Evolutionary conservation across 768 basidiomycete genomes (phyloP).

Genomic region (Russula sp.): DNA sequence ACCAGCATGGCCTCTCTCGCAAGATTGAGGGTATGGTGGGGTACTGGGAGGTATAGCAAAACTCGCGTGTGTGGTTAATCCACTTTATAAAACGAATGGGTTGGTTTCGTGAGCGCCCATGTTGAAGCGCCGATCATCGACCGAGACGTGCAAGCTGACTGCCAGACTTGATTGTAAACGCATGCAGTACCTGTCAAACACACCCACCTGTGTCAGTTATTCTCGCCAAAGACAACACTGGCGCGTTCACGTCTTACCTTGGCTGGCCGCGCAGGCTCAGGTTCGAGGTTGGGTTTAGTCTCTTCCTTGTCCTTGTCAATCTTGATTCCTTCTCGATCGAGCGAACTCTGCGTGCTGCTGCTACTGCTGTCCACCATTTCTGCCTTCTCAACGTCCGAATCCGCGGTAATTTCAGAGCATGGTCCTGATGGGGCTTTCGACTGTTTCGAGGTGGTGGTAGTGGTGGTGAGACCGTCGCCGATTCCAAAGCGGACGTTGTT

Average conservation of each 20-base stretch:
- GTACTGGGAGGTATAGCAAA: constrained; percentile 12
- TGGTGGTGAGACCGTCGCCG: not conserved
- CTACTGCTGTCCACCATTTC: not conserved
- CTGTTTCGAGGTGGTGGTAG: not conserved
- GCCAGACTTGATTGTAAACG: constrained; percentile 19
- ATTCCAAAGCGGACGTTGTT: not conserved
- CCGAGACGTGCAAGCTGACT: constrained; percentile 15
- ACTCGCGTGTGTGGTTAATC: not conserved
- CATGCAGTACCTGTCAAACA: constrained; percentile 5
- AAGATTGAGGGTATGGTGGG: not conserved
- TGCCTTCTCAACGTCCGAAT: constrained; percentile 10
- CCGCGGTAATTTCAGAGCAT: too few relatives aligned
- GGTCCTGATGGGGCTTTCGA: not conserved
- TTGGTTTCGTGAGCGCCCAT: constrained; percentile 4
- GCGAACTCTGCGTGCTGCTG: constrained; percentile 1
- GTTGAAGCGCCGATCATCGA: not conserved
- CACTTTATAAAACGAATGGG: not conserved
- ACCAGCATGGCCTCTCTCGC: not conserved
- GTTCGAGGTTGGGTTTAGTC: not conserved
- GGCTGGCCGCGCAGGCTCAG: constrained; percentile 5
- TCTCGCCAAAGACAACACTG: not conserved
- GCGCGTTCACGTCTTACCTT: constrained; percentile 1
- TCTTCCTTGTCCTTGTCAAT: not conserved
- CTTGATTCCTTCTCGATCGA: constrained; percentile 11
- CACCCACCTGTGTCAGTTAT: not conserved